Conservation (phyloP, 768 basidiomycete genomes). For the Auriscalpium orientale region DNA sequence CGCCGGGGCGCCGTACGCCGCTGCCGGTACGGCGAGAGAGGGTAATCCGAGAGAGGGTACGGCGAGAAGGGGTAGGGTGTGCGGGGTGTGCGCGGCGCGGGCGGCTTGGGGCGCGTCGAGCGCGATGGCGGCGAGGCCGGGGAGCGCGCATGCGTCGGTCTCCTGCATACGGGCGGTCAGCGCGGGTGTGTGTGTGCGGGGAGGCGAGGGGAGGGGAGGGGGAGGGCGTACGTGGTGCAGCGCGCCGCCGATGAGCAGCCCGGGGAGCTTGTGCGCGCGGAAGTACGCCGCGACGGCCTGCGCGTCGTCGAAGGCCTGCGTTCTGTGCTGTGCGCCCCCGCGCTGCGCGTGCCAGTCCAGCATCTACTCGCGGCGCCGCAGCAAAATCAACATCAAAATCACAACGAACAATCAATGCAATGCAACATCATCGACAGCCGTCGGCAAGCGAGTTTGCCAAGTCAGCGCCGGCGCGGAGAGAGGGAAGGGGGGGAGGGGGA, state of each 20-base stretch:
- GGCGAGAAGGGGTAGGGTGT: not conserved
- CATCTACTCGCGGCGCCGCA: not conserved
- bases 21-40: too few species aligned
- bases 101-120: slow-evolving; percentile 7
- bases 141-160: slow-evolving; percentile 10
- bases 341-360: slow-evolving; percentile 4
- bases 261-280: slow-evolving; percentile 1
- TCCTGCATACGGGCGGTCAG: not conserved
- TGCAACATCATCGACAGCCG: not conserved
- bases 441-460: too few species aligned
- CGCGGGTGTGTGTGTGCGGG: not conserved
- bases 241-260: slow-evolving; percentile 1
- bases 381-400: not conserved
- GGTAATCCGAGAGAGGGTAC: too few species aligned
- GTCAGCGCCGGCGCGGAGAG: too few species aligned
- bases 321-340: not conserved
- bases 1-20: not conserved
- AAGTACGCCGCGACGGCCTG: slow-evolving; percentile 15
- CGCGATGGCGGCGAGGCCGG: slow-evolving; percentile 6
- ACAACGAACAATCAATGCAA: not conserved
- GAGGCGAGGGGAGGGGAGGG: not conserved
- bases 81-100: slow-evolving; percentile 3
- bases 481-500: too few species aligned
- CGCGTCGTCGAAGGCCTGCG: slow-evolving; percentile 1
- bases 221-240: slow-evolving; percentile 8